Percentiles rank a stretch among this genome's conserved stretches.
Conservation (phyloP, 2,329 filamentous ascomycete genomes). For the Cordyceps farinosa region DNA sequence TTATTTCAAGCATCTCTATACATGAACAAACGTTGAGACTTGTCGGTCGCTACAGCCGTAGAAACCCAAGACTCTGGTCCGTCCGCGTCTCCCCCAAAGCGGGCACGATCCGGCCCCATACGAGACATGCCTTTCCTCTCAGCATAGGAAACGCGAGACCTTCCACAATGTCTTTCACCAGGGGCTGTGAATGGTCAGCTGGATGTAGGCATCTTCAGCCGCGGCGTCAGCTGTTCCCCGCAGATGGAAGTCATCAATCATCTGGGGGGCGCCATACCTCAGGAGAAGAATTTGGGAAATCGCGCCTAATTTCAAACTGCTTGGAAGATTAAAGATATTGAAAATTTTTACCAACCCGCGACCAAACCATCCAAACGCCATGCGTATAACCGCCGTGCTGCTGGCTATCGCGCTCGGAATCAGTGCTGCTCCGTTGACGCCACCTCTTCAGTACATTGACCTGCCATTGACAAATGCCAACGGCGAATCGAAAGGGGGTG, state of each 20-base stretch:
- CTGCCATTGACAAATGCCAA: slow-evolving; percentile 7
- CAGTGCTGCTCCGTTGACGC: not conserved
- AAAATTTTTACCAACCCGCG: too few species aligned
- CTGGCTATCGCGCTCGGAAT: not conserved
- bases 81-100: too few species aligned
- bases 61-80: too few species aligned
- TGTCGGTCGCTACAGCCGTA: too few species aligned
- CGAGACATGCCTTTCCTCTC: too few species aligned
- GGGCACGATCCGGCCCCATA: too few species aligned
- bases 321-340: too few species aligned
- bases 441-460: slow-evolving; percentile 4
- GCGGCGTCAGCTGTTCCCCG: not conserved
- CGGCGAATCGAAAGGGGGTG: slow-evolving; percentile 6
- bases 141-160: too few species aligned
- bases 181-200: not conserved
- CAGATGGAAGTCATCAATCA: not conserved
- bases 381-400: not conserved
- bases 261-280: not conserved
- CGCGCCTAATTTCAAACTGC: not conserved
- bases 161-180: too few species aligned
- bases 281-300: not conserved
- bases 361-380: not conserved
- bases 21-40: too few species aligned
- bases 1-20: too few species aligned
- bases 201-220: not conserved